A percentile compares a stretch with the other conserved stretches of the same genome.
phyloP scores from a whole-genome alignment of 2,329 filamentous ascomycete genomes.

The Alternaria tenuissima region DNA sequence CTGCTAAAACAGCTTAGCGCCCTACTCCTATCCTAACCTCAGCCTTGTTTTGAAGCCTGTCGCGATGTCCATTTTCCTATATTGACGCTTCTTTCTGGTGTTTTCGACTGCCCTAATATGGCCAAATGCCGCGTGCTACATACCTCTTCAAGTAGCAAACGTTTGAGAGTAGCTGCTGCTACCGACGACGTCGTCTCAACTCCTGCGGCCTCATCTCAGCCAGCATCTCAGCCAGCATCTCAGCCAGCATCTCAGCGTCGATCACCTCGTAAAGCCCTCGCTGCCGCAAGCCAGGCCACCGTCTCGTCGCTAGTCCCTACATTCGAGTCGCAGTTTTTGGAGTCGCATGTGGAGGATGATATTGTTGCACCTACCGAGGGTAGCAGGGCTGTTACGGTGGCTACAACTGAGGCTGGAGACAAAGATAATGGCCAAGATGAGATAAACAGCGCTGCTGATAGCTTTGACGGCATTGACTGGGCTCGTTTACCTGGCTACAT shows the following conservation, averaged over 20 bases:
- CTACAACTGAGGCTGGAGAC: background rate
- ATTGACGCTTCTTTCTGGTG: too few species aligned
- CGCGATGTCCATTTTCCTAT: too few species aligned
- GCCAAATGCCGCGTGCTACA: too few species aligned
- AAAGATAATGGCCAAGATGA: background rate
- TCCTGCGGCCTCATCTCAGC: background rate
- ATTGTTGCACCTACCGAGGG: background rate
- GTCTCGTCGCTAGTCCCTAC: background rate
- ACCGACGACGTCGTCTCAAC: too few species aligned
- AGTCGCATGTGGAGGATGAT: background rate
- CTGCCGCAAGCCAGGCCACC: background rate
- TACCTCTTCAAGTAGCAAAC: too few species aligned
- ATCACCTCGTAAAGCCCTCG: background rate
- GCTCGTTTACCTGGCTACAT: background rate
- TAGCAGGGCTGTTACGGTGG: conserved; percentile 5
- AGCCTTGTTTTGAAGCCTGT: too few species aligned
- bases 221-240: too few species aligned
- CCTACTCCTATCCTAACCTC: too few species aligned
- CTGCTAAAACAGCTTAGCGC: too few species aligned
- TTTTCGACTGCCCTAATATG: too few species aligned
- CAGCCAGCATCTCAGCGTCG: too few species aligned
- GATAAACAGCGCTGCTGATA: background rate
- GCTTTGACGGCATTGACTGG: conserved; percentile 12
- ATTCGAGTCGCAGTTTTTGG: background rate
- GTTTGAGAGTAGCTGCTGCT: too few species aligned